phyloP scores from a whole-genome alignment of 352 stramenopile species.

The Globisporangium irregulare region DNA sequence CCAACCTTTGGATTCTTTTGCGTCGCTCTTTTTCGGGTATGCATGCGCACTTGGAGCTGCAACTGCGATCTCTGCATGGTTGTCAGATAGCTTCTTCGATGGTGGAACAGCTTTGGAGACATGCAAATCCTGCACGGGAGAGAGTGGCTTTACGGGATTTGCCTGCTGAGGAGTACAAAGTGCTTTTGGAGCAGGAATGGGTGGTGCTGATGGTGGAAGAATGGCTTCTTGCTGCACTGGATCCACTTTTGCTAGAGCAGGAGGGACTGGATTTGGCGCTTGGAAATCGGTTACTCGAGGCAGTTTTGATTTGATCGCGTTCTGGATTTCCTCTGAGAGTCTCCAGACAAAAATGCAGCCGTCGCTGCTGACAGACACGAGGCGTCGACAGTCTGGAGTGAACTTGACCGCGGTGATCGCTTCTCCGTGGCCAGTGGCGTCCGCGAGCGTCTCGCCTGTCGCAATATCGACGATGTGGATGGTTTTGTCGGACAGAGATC shows the following conservation, averaged over 20 bases:
- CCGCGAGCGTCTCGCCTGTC: constrained; percentile 71
- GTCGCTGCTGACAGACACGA: constrained; percentile 83
- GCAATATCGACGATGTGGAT: constrained; percentile 86
- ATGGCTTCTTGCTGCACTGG: constrained; percentile 15
- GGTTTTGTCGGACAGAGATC: constrained; percentile 76
- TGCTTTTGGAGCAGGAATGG: constrained; percentile 11
- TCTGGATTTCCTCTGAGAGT: constrained; percentile 72
- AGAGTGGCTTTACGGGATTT: background rate
- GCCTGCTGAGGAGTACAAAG: background rate
- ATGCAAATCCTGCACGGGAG: background rate
- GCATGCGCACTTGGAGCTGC: background rate
- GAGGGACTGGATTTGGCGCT: constrained; percentile 26
- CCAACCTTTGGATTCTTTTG: constrained; percentile 34
- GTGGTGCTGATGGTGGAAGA: constrained; percentile 30
- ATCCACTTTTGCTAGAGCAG: constrained; percentile 9
- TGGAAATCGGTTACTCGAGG: constrained; percentile 34
- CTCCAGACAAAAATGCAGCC: constrained; percentile 89
- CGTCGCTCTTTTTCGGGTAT: constrained; percentile 12
- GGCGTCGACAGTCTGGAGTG: constrained; percentile 77
- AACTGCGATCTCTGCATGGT: background rate
- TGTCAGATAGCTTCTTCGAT: background rate
- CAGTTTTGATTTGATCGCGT: constrained; percentile 55
- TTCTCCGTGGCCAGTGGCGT: constrained; percentile 82
- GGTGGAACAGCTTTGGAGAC: background rate
- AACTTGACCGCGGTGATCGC: constrained; percentile 81